Conservation (phyloP, 2,329 filamentous ascomycete genomes). For the Colletotrichum endophyticum region DNA sequence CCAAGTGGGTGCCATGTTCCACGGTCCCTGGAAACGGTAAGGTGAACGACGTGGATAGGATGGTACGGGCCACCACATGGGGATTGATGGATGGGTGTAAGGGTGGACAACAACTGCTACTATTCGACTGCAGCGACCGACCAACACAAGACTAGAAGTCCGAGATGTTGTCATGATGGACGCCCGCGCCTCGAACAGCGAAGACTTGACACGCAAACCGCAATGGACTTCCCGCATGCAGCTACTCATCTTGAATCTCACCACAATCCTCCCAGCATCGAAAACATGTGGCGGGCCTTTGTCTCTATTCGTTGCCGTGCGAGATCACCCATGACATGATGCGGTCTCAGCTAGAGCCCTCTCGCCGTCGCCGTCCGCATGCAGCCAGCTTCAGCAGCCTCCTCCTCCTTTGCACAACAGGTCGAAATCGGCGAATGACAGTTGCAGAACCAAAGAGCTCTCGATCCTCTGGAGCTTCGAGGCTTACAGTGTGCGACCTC, state of each 20-base stretch:
- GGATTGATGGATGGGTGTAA: not conserved
- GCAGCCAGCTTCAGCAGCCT: slow-evolving; percentile 3
- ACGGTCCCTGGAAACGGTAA: not conserved
- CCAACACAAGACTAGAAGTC: not conserved
- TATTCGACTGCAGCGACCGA: not conserved
- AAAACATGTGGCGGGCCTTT: slow-evolving; percentile 11
- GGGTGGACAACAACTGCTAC: not conserved
- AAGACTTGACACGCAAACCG: not conserved
- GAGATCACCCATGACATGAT: slow-evolving; percentile 6
- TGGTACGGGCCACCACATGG: not conserved
- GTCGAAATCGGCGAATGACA: slow-evolving; percentile 7
- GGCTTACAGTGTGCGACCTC: slow-evolving; percentile 1
- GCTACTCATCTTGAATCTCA: not conserved
- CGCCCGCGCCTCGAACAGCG: not conserved
- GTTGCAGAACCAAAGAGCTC: not conserved
- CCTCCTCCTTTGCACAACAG: slow-evolving; percentile 2
- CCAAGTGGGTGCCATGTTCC: not conserved
- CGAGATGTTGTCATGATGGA: not conserved
- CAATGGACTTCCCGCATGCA: slow-evolving; percentile 7
- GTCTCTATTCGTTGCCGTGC: slow-evolving; percentile 16
- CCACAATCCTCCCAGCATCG: not conserved
- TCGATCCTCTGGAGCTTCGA: not conserved
- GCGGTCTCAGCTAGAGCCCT: slow-evolving; percentile 3
- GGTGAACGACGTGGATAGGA: not conserved
- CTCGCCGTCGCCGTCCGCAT: not conserved